Evolutionary conservation across 768 basidiomycete species (phyloP).

Genomic region (Inosperma sp.): DNA sequence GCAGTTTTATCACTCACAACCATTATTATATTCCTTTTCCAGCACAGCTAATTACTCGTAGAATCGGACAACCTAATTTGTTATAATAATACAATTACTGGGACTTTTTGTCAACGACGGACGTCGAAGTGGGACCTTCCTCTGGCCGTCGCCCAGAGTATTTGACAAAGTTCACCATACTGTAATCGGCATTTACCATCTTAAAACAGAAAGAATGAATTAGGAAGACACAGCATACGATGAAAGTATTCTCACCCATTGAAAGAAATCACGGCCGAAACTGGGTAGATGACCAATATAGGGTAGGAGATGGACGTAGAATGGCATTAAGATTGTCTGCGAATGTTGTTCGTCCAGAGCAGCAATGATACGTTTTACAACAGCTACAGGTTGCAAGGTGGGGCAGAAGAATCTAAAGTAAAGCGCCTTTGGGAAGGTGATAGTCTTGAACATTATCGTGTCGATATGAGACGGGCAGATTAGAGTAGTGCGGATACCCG

Average conservation of each 20-base stretch:
- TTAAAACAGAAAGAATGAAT: constrained; percentile 24
- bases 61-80: too few relatives aligned
- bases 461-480: constrained; percentile 75
- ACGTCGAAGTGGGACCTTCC: too few relatives aligned
- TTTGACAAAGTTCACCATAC: constrained; percentile 68
- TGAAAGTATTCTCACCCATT: constrained; percentile 52
- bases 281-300: constrained; percentile 58
- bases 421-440: constrained; percentile 43
- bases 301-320: constrained; percentile 61
- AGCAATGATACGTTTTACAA: constrained; percentile 78
- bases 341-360: constrained; percentile 81
- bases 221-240: background rate
- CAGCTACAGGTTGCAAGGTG: constrained; percentile 60
- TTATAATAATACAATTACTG: too few relatives aligned
- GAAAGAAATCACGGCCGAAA: constrained; percentile 66
- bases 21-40: too few relatives aligned
- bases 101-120: too few relatives aligned
- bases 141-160: constrained; percentile 54
- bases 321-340: constrained; percentile 64
- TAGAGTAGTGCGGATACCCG: constrained; percentile 82
- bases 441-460: constrained; percentile 72
- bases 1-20: too few relatives aligned
- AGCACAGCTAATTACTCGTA: too few relatives aligned
- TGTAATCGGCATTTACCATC: constrained; percentile 65
- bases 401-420: constrained; percentile 75